phyloP scores from a whole-genome alignment of 345 rosid species.

The Salix viminalis region DNA sequence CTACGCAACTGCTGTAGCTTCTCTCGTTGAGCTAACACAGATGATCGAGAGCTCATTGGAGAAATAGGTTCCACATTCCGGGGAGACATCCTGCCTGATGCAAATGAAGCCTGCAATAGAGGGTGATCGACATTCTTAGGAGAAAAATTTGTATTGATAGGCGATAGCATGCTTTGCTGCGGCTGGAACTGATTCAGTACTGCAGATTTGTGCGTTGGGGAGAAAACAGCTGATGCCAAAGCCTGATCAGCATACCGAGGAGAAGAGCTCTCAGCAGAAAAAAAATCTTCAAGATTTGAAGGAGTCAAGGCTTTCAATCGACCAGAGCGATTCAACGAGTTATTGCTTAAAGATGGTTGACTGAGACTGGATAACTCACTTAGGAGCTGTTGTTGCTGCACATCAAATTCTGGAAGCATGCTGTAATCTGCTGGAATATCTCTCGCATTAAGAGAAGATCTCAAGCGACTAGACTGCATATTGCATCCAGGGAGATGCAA shows the following conservation, averaged over 20 bases:
- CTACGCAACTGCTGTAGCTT: constrained; percentile 38
- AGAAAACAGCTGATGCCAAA: constrained; percentile 30
- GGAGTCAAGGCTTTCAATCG: constrained; percentile 62
- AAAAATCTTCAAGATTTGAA: constrained; percentile 55
- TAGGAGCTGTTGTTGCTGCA: constrained; percentile 20
- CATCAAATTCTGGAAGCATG: constrained; percentile 21
- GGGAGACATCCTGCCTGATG: constrained; percentile 90
- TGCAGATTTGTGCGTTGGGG: constrained; percentile 43
- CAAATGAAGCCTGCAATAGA: constrained; percentile 41
- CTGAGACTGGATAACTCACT: constrained; percentile 40
- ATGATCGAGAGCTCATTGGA: constrained; percentile 37
- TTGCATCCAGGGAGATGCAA: constrained; percentile 30
- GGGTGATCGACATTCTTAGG: constrained; percentile 60
- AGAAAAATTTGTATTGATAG: constrained; percentile 41
- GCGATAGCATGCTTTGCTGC: constrained; percentile 72
- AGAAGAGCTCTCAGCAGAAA: constrained; percentile 39
- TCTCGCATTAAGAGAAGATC: constrained; percentile 25
- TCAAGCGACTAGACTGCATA: constrained; percentile 27
- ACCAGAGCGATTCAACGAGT: constrained; percentile 20
- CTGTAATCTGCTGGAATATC: constrained; percentile 47
- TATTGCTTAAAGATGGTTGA: constrained; percentile 45
- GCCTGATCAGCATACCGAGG: constrained; percentile 43
- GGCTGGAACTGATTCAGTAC: constrained; percentile 42
- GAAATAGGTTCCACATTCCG: constrained; percentile 69
- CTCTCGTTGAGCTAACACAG: constrained; percentile 62